Conservation (phyloP, 75 land plant genomes). For the Picea sitchensis region DNA sequence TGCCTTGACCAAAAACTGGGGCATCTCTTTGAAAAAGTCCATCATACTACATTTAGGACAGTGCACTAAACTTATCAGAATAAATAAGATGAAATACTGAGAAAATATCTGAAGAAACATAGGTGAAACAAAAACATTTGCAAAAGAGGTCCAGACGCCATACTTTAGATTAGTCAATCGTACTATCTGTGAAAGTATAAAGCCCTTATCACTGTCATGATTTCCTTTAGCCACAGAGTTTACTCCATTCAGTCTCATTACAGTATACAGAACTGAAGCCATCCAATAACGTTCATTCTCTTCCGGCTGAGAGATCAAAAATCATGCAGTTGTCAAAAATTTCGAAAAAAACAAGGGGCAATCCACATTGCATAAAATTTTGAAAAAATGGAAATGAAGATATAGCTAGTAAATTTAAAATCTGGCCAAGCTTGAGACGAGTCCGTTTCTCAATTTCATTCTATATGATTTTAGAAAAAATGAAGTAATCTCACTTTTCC, state of each 20-base stretch:
- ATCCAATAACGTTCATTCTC: slow-evolving; percentile 74
- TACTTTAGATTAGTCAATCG: slow-evolving; percentile 63
- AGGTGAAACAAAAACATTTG: no score
- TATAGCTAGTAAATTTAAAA: neutral
- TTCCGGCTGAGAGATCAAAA: slow-evolving; percentile 47
- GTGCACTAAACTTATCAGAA: neutral
- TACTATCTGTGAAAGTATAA: slow-evolving; percentile 69
- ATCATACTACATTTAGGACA: slow-evolving; percentile 37
- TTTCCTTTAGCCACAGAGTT: slow-evolving; percentile 8
- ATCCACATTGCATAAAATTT: neutral
- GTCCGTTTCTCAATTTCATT: neutral
- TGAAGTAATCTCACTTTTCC: no score
- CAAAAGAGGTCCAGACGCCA: slow-evolving; percentile 18
- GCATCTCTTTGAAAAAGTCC: slow-evolving; percentile 84
- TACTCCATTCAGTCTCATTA: slow-evolving; percentile 35
- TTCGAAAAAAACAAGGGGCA: neutral
- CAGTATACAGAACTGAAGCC: slow-evolving; percentile 65
- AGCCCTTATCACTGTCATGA: slow-evolving; percentile 21
- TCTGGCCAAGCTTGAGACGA: neutral
- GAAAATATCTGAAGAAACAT: neutral
- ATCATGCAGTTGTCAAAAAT: slow-evolving; percentile 1
- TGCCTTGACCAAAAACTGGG: slow-evolving; percentile 64
- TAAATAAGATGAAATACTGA: neutral
- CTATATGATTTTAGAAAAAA: neutral
- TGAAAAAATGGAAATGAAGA: neutral